These are phyloP conservation scores for Thamnidium elegans DNA, from an alignment of 192 early-diverging fungal species.

Conservation along the genomic window DNA sequence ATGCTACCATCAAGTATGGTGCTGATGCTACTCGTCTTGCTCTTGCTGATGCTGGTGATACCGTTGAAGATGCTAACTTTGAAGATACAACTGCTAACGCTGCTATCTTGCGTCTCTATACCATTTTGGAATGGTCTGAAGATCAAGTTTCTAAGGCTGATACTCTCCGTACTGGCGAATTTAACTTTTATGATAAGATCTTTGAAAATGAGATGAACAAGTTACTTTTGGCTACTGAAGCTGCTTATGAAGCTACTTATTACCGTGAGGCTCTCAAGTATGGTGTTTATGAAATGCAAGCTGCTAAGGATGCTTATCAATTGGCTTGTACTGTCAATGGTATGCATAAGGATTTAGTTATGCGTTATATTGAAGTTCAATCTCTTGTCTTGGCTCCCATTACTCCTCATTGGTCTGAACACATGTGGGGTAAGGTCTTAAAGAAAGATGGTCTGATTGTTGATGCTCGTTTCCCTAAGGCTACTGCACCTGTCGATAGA, in stretches of 20 bases:
- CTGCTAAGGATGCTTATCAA: conserved; percentile 85
- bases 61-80: conserved; percentile 98
- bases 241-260: conserved; percentile 74
- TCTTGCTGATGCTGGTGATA: conserved; percentile 95
- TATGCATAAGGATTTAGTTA: conserved; percentile 86
- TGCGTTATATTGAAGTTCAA: conserved; percentile 82
- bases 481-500: conserved; percentile 61
- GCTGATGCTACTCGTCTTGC: conserved; percentile 95
- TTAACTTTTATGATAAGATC: conserved; percentile 82
- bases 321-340: conserved; percentile 60
- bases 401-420: conserved; percentile 91
- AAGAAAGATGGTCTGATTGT: conserved; percentile 64
- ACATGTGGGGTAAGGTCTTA: conserved; percentile 81
- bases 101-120: conserved; percentile 88
- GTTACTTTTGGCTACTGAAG: conserved; percentile 62
- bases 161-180: conserved; percentile 46
- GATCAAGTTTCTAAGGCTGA: conserved; percentile 53
- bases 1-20: conserved; percentile 82
- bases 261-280: conserved; percentile 92
- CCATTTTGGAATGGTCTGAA: conserved; percentile 87
- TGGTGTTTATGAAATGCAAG: conserved; percentile 87
- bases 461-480: conserved; percentile 58
- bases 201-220: conserved; percentile 89
- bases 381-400: conserved; percentile 85
- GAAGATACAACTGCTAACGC: conserved; percentile 92